Conservation (phyloP, 202 grass and related monocot genomes). For the Brachypodium distachyon region DNA sequence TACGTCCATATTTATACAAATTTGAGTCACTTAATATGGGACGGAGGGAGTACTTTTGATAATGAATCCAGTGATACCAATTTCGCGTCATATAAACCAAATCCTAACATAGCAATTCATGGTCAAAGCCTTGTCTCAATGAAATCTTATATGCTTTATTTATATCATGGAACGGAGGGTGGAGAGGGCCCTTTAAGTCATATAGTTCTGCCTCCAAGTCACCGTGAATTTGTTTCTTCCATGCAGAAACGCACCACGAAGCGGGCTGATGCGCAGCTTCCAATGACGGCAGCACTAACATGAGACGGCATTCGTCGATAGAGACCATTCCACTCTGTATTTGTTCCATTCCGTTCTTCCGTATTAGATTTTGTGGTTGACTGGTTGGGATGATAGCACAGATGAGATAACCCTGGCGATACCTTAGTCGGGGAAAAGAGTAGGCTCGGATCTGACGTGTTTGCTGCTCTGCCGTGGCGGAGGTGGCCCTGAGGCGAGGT, state of each 20-base stretch:
- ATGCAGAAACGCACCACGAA: slow-evolving; percentile 48
- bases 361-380: slow-evolving; percentile 49
- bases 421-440: slow-evolving; percentile 33
- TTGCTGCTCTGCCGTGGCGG: slow-evolving; percentile 17
- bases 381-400: slow-evolving; percentile 48
- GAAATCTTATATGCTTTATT: no score
- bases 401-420: slow-evolving; percentile 29
- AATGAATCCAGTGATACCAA: no score
- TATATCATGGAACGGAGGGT: no score
- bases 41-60: no score
- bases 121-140: no score
- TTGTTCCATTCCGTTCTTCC: slow-evolving; percentile 38
- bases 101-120: no score
- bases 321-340: slow-evolving; percentile 29
- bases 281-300: slow-evolving; percentile 52
- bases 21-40: no score
- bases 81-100: no score
- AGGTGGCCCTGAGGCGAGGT: slow-evolving; percentile 16
- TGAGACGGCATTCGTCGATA: slow-evolving; percentile 30
- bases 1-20: no score
- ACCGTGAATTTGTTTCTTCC: slow-evolving; percentile 8
- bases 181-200: no score
- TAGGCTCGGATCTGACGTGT: slow-evolving; percentile 27
- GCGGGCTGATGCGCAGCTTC: slow-evolving; percentile 49
- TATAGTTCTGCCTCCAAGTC: not conserved